These are phyloP conservation scores for Kurtzmaniella natalensis DNA, from an alignment of 1,139 yeast species.

Conservation along the genomic window DNA sequence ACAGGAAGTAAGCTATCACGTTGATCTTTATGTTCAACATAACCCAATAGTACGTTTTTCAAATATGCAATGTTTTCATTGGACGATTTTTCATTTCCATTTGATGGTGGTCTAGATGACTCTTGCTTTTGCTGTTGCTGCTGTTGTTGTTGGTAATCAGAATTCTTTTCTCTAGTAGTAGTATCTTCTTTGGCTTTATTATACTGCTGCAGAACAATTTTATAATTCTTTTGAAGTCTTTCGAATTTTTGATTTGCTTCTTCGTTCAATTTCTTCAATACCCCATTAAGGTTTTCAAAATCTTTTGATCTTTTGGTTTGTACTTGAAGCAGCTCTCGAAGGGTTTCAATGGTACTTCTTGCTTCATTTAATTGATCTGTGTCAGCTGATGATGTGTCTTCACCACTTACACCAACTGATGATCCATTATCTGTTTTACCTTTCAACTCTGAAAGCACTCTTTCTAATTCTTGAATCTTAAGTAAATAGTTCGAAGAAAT, in stretches of 20 bases:
- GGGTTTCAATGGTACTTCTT: conserved; percentile 35
- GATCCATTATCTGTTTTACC: conserved; percentile 8
- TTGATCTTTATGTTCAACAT: conserved; percentile 89
- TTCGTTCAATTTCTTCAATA: conserved; percentile 61
- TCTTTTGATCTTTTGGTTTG: conserved; percentile 52
- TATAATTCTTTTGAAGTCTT: conserved; percentile 63
- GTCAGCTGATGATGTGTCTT: conserved; percentile 10
- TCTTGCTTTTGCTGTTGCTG: conserved; percentile 4
- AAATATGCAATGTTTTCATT: conserved; percentile 60
- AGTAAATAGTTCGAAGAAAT: conserved; percentile 23
- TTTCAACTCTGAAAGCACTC: conserved; percentile 32
- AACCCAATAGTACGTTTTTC: conserved; percentile 84
- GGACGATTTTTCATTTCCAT: conserved; percentile 1
- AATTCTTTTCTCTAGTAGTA: conserved; percentile 4
- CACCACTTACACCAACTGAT: conserved; percentile 17
- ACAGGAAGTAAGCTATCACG: conserved; percentile 82
- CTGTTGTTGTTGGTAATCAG: conserved; percentile 1
- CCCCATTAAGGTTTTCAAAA: conserved; percentile 51
- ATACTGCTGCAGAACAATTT: conserved; percentile 54
- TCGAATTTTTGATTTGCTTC: conserved; percentile 65
- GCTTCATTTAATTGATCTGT: conserved; percentile 25
- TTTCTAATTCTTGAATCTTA: conserved; percentile 32
- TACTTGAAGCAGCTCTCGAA: conserved; percentile 50
- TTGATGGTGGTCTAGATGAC: conserved; percentile 1
- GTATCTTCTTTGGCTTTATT: conserved; percentile 22